phyloP scores from a whole-genome alignment of 306 rosid genomes.

The Ormosia emarginata region DNA sequence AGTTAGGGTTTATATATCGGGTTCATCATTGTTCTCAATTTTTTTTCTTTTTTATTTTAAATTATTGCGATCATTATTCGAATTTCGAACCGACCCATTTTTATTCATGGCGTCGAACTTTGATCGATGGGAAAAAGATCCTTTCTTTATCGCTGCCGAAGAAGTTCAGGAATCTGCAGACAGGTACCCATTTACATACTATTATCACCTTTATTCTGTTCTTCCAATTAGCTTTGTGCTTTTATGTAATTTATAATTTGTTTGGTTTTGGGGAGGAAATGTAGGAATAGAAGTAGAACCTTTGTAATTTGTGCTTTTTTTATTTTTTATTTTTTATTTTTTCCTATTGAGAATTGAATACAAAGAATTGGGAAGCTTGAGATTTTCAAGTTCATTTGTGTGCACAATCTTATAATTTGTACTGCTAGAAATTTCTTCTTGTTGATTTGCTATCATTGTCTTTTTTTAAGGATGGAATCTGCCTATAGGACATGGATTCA shows the following conservation, averaged over 20 bases:
- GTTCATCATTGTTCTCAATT: background rate
- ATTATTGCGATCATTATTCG: background rate
- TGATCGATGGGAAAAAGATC: conserved; percentile 97
- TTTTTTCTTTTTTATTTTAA: background rate
- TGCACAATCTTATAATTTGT: background rate
- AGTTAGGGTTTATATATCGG: conserved; percentile 16
- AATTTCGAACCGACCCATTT: background rate
- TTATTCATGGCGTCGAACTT: conserved; percentile 79
- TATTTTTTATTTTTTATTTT: no score
- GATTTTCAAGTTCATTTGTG: background rate
- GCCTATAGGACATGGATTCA: conserved; percentile 76
- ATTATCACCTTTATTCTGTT: background rate
- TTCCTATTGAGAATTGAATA: background rate
- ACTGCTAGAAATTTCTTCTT: background rate
- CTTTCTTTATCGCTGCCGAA: conserved; percentile 85
- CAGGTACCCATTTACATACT: conserved; percentile 46
- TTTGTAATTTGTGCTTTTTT: background rate
- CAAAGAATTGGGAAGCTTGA: background rate
- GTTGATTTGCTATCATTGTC: conserved; percentile 14
- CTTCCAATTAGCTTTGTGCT: background rate
- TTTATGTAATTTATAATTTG: background rate
- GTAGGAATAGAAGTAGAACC: background rate
- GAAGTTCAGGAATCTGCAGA: conserved; percentile 97
- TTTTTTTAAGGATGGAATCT: conserved; percentile 79
- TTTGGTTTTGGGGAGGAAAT: background rate